phyloP scores from a whole-genome alignment of 2,329 filamentous ascomycete species.

The Pseudogymnoascus sp. region DNA sequence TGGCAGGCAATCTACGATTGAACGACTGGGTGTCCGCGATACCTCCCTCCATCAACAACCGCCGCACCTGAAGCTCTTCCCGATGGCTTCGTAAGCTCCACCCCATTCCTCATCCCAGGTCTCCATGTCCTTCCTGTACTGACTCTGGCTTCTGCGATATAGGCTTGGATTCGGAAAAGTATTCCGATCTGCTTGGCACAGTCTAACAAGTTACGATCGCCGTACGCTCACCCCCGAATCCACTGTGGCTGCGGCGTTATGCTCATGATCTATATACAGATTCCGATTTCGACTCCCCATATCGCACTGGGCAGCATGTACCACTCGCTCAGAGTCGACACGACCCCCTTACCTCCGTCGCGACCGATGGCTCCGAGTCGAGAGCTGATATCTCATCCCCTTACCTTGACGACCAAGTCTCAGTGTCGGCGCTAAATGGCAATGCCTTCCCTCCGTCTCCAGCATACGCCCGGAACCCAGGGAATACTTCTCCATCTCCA shows the following conservation, averaged over 20 bases:
- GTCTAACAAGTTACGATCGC: conserved; percentile 61
- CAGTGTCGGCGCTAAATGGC: conserved; percentile 44
- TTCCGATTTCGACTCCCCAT: conserved; percentile 86
- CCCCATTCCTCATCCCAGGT: not conserved
- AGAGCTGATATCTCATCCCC: conserved; percentile 72
- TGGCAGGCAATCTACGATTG: conserved; percentile 9
- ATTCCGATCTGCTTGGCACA: conserved; percentile 88
- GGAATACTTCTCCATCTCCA: conserved; percentile 55
- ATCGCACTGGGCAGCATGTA: conserved; percentile 82
- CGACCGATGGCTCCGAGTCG: conserved; percentile 78
- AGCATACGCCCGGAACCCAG: conserved; percentile 36
- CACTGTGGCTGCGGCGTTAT: conserved; percentile 39
- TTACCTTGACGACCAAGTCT: conserved; percentile 64
- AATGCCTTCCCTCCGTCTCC: conserved; percentile 45
- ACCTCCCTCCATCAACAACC: conserved; percentile 8
- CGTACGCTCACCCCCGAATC: conserved; percentile 41
- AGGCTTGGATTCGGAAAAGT: conserved; percentile 48
- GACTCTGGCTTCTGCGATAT: not conserved
- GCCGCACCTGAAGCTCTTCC: not conserved
- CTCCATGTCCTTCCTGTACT: not conserved
- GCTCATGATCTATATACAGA: conserved; percentile 46
- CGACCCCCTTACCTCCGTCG: conserved; percentile 76
- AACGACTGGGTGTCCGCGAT: conserved; percentile 8
- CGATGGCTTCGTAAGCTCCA: conserved; percentile 9
- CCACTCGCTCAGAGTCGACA: conserved; percentile 77